phyloP scores from a whole-genome alignment of 2,329 filamentous ascomycete genomes.

The Canariomyces notabilis region DNA sequence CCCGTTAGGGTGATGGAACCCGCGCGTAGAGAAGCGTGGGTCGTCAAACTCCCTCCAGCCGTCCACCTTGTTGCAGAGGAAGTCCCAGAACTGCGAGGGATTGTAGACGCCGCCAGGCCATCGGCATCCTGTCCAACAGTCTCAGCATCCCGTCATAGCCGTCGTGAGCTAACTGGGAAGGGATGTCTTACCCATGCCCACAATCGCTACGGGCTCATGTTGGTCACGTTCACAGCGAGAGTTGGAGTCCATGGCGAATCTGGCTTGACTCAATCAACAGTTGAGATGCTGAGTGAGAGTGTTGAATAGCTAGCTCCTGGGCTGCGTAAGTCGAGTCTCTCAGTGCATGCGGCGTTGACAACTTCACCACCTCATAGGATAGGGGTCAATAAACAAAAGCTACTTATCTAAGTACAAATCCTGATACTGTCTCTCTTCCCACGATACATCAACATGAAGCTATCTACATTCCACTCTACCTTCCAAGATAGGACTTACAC shows the following conservation, averaged over 20 bases:
- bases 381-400: no score
- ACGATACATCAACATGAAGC: no score
- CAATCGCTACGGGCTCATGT: constrained; percentile 5
- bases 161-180: background rate
- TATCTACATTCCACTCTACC: no score
- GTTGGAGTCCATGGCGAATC: no score
- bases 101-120: constrained; percentile 4
- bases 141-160: background rate
- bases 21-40: constrained; percentile 23
- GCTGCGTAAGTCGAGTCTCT: no score
- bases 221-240: background rate
- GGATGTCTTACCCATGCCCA: constrained; percentile 7
- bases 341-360: no score
- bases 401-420: no score
- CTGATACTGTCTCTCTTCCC: no score
- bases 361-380: no score
- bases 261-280: no score
- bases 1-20: constrained; percentile 14
- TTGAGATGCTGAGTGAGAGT: background rate
- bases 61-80: background rate
- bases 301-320: background rate
- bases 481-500: no score
- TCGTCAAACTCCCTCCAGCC: constrained; percentile 5
- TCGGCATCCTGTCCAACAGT: constrained; percentile 2
- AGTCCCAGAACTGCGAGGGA: constrained; percentile 11